Evolutionary conservation across 371 early-diverging fungal species (phyloP).

Genomic region (Blastocladiella emersonii): DNA sequence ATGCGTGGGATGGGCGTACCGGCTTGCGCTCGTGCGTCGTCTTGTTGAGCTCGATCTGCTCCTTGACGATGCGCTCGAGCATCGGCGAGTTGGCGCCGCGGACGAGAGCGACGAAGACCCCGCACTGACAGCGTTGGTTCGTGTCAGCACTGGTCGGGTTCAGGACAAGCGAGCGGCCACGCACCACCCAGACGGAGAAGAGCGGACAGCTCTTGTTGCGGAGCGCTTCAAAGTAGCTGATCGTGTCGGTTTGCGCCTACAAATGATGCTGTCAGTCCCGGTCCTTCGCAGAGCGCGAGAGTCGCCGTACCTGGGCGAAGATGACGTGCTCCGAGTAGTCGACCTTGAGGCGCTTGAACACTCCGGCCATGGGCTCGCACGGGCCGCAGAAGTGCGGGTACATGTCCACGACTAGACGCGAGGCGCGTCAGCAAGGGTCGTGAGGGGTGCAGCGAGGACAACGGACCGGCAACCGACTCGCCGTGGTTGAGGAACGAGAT

Average conservation of each 20-base stretch:
- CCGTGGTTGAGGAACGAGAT: background rate
- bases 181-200: slow-evolving; percentile 30
- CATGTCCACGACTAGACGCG: slow-evolving; percentile 8
- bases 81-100: slow-evolving; percentile 35
- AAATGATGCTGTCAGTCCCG: too few relatives aligned
- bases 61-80: slow-evolving; percentile 28
- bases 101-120: slow-evolving; percentile 26
- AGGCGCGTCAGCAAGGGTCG: too few relatives aligned
- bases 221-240: slow-evolving; percentile 18
- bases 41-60: slow-evolving; percentile 28
- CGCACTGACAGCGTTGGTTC: slow-evolving; percentile 16
- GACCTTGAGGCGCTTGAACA: slow-evolving; percentile 32
- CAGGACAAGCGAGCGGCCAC: slow-evolving; percentile 7
- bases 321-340: slow-evolving; percentile 26
- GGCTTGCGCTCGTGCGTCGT: slow-evolving; percentile 16
- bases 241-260: slow-evolving; percentile 28
- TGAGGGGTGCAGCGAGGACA: too few relatives aligned
- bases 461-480: background rate
- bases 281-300: background rate
- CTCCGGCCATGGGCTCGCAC: slow-evolving; percentile 33
- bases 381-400: slow-evolving; percentile 34
- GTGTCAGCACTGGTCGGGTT: background rate
- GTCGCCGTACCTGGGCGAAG: slow-evolving; percentile 21
- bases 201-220: slow-evolving; percentile 31
- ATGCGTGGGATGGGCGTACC: slow-evolving; percentile 9